Conservation (phyloP, 352 stramenopile species). For the Pythium grandisporangium region DNA sequence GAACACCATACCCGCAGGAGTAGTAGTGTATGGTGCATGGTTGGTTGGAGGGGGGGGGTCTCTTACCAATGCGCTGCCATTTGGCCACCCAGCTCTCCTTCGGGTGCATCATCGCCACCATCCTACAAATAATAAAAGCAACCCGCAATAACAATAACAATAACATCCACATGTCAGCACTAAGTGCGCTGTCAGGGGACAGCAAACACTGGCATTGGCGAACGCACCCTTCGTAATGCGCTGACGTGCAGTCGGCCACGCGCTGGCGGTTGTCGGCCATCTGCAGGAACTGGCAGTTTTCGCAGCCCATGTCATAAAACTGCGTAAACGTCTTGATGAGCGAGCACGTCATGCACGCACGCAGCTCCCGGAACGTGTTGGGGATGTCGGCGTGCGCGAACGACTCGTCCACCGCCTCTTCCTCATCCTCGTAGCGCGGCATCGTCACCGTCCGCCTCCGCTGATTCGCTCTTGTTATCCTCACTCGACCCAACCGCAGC, state of each 20-base stretch:
- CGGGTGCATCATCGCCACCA: conserved; percentile 86
- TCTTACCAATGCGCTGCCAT: conserved; percentile 76
- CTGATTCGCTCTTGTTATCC: too few relatives aligned
- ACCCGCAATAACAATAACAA: neutral
- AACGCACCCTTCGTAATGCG: conserved; percentile 79
- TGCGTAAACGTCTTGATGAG: conserved; percentile 87
- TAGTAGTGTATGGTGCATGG: too few relatives aligned
- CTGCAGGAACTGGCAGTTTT: conserved; percentile 85
- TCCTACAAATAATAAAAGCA: conserved; percentile 20
- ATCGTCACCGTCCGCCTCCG: too few relatives aligned
- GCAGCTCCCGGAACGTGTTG: conserved; percentile 82
- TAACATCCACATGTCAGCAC: neutral
- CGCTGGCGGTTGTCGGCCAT: conserved; percentile 87
- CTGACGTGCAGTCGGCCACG: conserved; percentile 82
- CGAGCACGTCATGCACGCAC: conserved; percentile 85
- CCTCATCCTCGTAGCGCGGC: conserved; percentile 69
- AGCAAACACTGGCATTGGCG: too few relatives aligned
- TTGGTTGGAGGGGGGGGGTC: neutral
- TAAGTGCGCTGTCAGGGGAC: too few relatives aligned
- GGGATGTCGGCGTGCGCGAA: conserved; percentile 82
- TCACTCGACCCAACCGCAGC: too few relatives aligned
- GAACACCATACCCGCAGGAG: too few relatives aligned
- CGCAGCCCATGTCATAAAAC: conserved; percentile 86
- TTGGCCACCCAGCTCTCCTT: conserved; percentile 88
- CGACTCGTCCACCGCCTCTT: conserved; percentile 71